phyloP scores from a whole-genome alignment of 2,329 filamentous ascomycete species.

The Dothideomycetes sp. region DNA sequence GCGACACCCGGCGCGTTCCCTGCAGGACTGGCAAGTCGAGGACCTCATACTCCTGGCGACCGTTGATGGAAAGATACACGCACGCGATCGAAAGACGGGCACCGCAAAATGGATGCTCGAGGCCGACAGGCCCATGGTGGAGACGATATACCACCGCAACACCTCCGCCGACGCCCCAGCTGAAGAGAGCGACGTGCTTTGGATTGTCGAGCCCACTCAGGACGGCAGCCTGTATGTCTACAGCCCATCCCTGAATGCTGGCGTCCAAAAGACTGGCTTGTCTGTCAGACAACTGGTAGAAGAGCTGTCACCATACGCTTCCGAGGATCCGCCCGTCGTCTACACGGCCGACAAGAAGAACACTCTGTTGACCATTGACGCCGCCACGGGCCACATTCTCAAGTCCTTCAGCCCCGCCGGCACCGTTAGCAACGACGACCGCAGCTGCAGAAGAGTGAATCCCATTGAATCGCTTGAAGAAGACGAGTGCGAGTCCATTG shows the following conservation, averaged over 20 bases:
- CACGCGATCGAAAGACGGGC: conserved; percentile 78
- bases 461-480: conserved; percentile 46
- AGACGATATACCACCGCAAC: conserved; percentile 68
- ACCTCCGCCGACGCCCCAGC: conserved; percentile 52
- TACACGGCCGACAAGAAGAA: conserved; percentile 91
- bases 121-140: conserved; percentile 77
- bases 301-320: conserved; percentile 64
- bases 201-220: conserved; percentile 86
- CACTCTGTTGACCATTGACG: conserved; percentile 79
- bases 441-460: conserved; percentile 64
- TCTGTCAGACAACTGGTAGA: conserved; percentile 85
- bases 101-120: conserved; percentile 76
- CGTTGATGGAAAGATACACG: conserved; percentile 94
- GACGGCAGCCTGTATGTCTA: conserved; percentile 84
- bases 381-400: conserved; percentile 67
- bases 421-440: conserved; percentile 52
- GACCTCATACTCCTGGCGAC: conserved; percentile 99
- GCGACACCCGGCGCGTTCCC: conserved; percentile 88
- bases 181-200: conserved; percentile 74
- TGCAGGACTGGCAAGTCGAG: conserved; percentile 99
- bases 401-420: conserved; percentile 75
- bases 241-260: conserved; percentile 51
- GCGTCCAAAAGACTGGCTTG: conserved; percentile 55
- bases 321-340: conserved; percentile 64
- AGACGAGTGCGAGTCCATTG: conserved; percentile 63